phyloP scores from a whole-genome alignment of 352 stramenopile genomes.

The Aphanomyces cochlioides region DNA sequence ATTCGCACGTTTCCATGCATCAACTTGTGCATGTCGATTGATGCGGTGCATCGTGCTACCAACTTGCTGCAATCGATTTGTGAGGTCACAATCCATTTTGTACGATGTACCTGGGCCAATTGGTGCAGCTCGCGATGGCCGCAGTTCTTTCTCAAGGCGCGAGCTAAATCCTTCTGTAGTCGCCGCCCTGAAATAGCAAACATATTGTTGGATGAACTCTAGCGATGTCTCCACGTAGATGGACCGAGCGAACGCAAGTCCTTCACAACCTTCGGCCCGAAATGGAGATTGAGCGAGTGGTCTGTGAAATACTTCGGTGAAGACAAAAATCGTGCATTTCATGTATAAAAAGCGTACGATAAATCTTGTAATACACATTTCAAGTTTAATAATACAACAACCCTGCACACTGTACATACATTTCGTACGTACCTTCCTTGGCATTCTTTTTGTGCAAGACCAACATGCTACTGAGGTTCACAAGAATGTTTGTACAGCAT shows the following conservation, averaged over 20 bases:
- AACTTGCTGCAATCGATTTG: conserved; percentile 48
- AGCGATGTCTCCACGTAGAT: neutral
- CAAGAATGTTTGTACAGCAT: too few species aligned
- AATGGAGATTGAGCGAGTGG: conserved; percentile 18
- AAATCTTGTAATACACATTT: neutral
- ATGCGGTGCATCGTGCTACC: conserved; percentile 48
- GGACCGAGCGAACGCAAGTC: neutral
- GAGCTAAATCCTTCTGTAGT: conserved; percentile 53
- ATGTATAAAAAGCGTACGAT: neutral
- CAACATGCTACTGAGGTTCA: neutral
- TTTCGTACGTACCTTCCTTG: neutral
- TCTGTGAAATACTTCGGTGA: neutral
- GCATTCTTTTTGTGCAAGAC: conserved; percentile 14
- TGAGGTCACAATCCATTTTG: conserved; percentile 5
- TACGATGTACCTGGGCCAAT: conserved; percentile 56
- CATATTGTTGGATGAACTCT: neutral
- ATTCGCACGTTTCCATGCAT: conserved; percentile 28
- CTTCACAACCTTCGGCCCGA: neutral
- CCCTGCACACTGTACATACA: too few species aligned
- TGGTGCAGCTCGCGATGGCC: conserved; percentile 60
- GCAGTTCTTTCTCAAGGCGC: conserved; percentile 51
- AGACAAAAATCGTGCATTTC: neutral
- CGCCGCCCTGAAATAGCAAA: conserved; percentile 50
- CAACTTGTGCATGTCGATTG: conserved; percentile 14
- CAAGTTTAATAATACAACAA: too few species aligned